phyloP scores from a whole-genome alignment of 2,329 filamentous ascomycete genomes.

The Emericellopsis cladophorae region DNA sequence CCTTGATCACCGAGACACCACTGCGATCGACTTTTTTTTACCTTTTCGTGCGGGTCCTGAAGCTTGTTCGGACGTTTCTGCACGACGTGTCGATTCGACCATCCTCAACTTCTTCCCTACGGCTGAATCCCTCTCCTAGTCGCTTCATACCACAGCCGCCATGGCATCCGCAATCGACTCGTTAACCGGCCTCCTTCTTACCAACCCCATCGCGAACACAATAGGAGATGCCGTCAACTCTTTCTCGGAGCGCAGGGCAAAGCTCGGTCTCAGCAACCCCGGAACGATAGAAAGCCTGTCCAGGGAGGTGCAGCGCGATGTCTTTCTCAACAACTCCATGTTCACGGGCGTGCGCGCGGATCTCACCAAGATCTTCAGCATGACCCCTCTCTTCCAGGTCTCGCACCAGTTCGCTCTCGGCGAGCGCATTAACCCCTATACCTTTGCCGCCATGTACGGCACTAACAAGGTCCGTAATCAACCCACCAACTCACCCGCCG shows the following conservation, averaged over 20 bases:
- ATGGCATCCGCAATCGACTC: constrained; percentile 42
- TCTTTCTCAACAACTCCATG: constrained; percentile 91
- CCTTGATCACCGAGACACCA: background rate
- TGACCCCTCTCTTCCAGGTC: constrained; percentile 88
- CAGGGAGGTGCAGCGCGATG: constrained; percentile 90
- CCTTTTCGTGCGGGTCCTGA: no score
- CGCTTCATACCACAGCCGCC: constrained; percentile 14
- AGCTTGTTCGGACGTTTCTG: no score
- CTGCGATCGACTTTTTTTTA: background rate
- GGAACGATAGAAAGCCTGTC: constrained; percentile 83
- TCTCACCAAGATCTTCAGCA: constrained; percentile 90
- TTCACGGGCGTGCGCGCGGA: constrained; percentile 94
- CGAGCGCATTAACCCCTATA: constrained; percentile 85
- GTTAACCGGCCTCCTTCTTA: constrained; percentile 50
- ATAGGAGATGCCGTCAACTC: constrained; percentile 67
- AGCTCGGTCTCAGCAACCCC: constrained; percentile 81
- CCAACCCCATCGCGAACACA: constrained; percentile 59
- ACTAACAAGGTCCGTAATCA: constrained; percentile 63
- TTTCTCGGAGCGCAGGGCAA: constrained; percentile 76
- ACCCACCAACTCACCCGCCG: no score
- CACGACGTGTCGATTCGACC: background rate
- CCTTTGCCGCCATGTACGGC: constrained; percentile 87
- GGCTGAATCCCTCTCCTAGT: background rate
- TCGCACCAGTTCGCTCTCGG: constrained; percentile 96
- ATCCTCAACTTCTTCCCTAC: background rate